A percentile compares a stretch with the other conserved stretches of the same genome.
These are phyloP conservation scores for Saccharomyces mikatae DNA, from an alignment of 805 yeast genomes.

Conservation along the genomic window DNA sequence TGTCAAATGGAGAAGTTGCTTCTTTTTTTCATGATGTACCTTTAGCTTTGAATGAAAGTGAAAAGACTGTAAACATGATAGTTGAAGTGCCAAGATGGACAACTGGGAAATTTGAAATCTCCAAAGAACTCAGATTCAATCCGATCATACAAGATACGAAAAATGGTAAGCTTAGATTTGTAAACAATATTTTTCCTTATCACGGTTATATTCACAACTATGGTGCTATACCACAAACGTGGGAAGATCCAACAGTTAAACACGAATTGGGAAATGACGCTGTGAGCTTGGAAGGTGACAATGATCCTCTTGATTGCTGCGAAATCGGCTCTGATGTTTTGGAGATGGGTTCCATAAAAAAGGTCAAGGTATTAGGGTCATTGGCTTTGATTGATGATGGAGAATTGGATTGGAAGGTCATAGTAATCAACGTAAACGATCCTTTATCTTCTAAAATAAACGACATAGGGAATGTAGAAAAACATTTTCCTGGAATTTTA, in stretches of 20 bases:
- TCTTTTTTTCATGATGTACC: slow-evolving; percentile 74
- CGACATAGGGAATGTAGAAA: slow-evolving; percentile 60
- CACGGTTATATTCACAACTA: slow-evolving; percentile 83
- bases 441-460: slow-evolving; percentile 53
- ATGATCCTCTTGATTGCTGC: slow-evolving; percentile 91
- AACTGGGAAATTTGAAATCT: slow-evolving; percentile 76
- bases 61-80: slow-evolving; percentile 50
- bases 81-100: slow-evolving; percentile 78
- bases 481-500: slow-evolving; percentile 61
- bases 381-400: slow-evolving; percentile 84
- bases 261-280: slow-evolving; percentile 35
- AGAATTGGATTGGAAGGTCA: slow-evolving; percentile 91
- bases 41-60: slow-evolving; percentile 36
- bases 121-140: slow-evolving; percentile 48
- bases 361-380: slow-evolving; percentile 65
- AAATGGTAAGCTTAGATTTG: slow-evolving; percentile 67
- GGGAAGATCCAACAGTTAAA: slow-evolving; percentile 86
- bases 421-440: slow-evolving; percentile 61
- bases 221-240: slow-evolving; percentile 87
- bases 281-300: slow-evolving; percentile 63
- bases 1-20: slow-evolving; percentile 39
- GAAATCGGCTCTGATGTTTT: slow-evolving; percentile 68
- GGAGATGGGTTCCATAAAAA: slow-evolving; percentile 54
- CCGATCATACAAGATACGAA: slow-evolving; percentile 77
- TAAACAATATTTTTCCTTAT: slow-evolving; percentile 71